A percentile compares a stretch with the other conserved stretches of the same genome.
Conservation (phyloP, 2,329 filamentous ascomycete species). For the Fusarium verrucosum region DNA sequence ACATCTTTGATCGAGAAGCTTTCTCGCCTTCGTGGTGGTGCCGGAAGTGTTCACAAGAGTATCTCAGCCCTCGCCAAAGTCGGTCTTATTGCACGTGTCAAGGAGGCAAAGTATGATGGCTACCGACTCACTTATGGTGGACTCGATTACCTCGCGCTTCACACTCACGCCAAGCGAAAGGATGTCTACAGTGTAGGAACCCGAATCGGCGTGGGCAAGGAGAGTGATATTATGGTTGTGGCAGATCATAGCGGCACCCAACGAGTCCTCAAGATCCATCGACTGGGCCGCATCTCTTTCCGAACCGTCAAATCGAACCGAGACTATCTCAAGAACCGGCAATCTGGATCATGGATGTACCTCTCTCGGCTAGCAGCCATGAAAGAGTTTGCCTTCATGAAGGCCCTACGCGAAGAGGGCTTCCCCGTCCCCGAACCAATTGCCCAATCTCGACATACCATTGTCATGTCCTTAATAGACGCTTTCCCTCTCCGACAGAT, state of each 20-base stretch:
- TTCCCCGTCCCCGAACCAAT: slow-evolving; percentile 91
- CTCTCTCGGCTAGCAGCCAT: slow-evolving; percentile 90
- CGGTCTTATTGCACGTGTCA: slow-evolving; percentile 88
- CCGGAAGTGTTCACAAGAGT: slow-evolving; percentile 80
- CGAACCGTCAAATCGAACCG: slow-evolving; percentile 95
- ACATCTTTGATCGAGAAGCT: slow-evolving; percentile 88
- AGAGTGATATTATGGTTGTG: slow-evolving; percentile 96
- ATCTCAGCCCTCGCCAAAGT: slow-evolving; percentile 94
- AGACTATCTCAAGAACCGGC: slow-evolving; percentile 88
- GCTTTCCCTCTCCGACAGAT: slow-evolving; percentile 93
- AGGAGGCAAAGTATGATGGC: slow-evolving; percentile 97
- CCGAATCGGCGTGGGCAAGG: slow-evolving; percentile 95
- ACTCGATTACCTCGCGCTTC: slow-evolving; percentile 95
- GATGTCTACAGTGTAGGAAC: slow-evolving; percentile 91
- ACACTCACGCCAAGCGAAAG: slow-evolving; percentile 83
- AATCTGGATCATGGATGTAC: slow-evolving; percentile 94
- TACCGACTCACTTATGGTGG: slow-evolving; percentile 97
- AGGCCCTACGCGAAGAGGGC: slow-evolving; percentile 80
- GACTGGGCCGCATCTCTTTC: slow-evolving; percentile 94
- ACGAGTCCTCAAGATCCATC: slow-evolving; percentile 92
- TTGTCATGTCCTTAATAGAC: slow-evolving; percentile 94
- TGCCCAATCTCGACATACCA: slow-evolving; percentile 90
- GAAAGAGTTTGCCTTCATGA: slow-evolving; percentile 96
- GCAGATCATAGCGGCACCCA: slow-evolving; percentile 81
- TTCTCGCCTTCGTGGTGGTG: slow-evolving; percentile 80